These are phyloP conservation scores for Paecilomyces dactylethromorphus DNA, from an alignment of 2,329 filamentous ascomycete genomes.

Conservation along the genomic window DNA sequence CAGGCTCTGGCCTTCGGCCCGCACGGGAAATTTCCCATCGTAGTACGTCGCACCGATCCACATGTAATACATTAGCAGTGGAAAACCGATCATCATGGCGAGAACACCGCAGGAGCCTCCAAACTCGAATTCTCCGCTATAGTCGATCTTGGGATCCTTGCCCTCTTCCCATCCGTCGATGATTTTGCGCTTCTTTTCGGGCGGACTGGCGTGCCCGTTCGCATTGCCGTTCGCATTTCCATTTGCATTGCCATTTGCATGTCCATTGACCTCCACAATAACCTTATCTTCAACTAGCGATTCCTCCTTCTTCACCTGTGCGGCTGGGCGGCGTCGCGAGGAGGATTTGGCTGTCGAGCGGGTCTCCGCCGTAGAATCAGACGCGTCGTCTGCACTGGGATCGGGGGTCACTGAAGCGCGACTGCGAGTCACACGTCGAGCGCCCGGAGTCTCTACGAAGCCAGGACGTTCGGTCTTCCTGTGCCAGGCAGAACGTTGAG, in stretches of 20 bases:
- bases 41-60: conserved; percentile 96
- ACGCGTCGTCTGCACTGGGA: conserved; percentile 21
- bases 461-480: conserved; percentile 48
- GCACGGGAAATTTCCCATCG: conserved; percentile 70
- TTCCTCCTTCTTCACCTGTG: conserved; percentile 21
- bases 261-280: conserved; percentile 16
- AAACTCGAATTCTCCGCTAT: conserved; percentile 64
- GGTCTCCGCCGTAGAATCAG: conserved; percentile 17
- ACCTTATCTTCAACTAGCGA: conserved; percentile 14
- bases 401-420: conserved; percentile 29
- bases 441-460: conserved; percentile 46
- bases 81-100: conserved; percentile 87
- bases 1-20: conserved; percentile 58
- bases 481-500: background rate
- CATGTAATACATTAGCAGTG: conserved; percentile 98
- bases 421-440: conserved; percentile 37
- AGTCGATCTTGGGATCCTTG: conserved; percentile 37
- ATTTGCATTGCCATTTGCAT: conserved; percentile 17
- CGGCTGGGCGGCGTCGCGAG: conserved; percentile 23
- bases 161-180: conserved; percentile 37
- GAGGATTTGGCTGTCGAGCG: conserved; percentile 16
- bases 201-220: background rate
- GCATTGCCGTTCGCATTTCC: conserved; percentile 15
- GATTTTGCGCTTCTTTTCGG: conserved; percentile 21
- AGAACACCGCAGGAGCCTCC: conserved; percentile 75